A percentile compares a stretch with the other conserved stretches of the same genome.
phyloP scores from a whole-genome alignment of 2,329 filamentous ascomycete genomes.

The Rhynchosporium graminicola region DNA sequence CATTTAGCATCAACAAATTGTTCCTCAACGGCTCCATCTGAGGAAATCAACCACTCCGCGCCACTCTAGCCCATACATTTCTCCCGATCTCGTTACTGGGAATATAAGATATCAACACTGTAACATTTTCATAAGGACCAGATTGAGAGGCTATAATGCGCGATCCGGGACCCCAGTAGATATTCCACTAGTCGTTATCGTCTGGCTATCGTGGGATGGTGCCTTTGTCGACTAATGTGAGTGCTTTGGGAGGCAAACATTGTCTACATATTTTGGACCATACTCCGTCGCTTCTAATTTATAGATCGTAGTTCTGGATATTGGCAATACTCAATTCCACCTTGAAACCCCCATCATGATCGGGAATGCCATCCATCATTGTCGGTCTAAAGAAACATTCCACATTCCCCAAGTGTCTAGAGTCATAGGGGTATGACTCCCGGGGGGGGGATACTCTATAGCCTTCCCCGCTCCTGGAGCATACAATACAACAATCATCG shows the following conservation, averaged over 20 bases:
- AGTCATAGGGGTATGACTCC: no score
- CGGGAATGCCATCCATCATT: neutral
- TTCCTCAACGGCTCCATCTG: neutral
- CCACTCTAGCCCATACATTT: neutral
- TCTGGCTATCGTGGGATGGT: constrained; percentile 16
- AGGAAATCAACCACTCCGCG: neutral
- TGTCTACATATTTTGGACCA: neutral
- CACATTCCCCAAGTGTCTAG: neutral
- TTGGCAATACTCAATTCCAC: neutral
- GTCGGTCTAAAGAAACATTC: neutral
- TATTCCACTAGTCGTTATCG: constrained; percentile 21
- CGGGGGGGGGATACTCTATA: no score
- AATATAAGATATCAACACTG: constrained; percentile 20
- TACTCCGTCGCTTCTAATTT: neutral
- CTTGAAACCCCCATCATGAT: neutral
- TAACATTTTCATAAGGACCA: constrained; percentile 14
- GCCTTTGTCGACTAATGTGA: neutral
- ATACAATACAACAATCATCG: no score
- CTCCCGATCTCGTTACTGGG: neutral
- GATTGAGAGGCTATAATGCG: constrained; percentile 9
- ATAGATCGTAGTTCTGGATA: neutral
- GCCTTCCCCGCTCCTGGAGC: no score
- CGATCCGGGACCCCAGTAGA: constrained; percentile 15
- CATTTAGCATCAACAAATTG: neutral
- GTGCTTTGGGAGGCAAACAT: neutral